Evolutionary conservation across 228 moss, liverwort and hornwort genomes (phyloP), one percentile per base, ranked within the genome.

Genomic region (Sphagnum magellanicum): DNA sequence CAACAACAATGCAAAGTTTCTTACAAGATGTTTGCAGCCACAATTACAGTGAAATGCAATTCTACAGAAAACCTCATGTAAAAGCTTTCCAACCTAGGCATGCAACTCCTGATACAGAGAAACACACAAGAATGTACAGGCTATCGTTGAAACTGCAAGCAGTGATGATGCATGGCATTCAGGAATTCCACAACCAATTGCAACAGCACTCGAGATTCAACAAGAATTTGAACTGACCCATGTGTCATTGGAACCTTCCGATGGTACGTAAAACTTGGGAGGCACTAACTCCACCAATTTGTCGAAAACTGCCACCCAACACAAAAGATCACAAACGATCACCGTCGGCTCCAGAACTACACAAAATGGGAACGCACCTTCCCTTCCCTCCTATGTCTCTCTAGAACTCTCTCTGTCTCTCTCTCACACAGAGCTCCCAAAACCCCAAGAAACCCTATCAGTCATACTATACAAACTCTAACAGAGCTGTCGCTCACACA

Each of bases 251-350:
- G 88, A 76, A 65, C 83, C 88, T 10, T 95, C 87, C 63, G 83
- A 92, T 4, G 87, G 81, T 49, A 95, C 77, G 70, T 92, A 95
- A 65, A 90, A 75, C 49, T 92, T 92, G 15, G 95, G 74, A 49
- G 92, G 95, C 67, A 92, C 89, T 79, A 89, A 79, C 74, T 92
- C 92, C 76, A 92, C 92, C 79, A 95, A 71, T 58, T 78, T 80
- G 74, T 95, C 95, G 63, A 95, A 95, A 74, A 94, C 94, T 94
- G 82, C 53, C 60, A 14, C 16, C 66, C 66, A 65, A 5, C 10
- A n/a, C 49, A 53, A 73, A 77, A 32, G 32, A 32, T 32, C 10
- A 59, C 11, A 6, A 48, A 58, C 46, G 16, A 13, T 49, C 69
- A 70, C 9, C 52, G 61, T 16, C 6, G 15, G 15, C 59, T 59